Percentiles rank a stretch among this genome's conserved stretches.
Conservation (phyloP, 1,284 basidiomycete species). For the Fomes fomentarius region DNA sequence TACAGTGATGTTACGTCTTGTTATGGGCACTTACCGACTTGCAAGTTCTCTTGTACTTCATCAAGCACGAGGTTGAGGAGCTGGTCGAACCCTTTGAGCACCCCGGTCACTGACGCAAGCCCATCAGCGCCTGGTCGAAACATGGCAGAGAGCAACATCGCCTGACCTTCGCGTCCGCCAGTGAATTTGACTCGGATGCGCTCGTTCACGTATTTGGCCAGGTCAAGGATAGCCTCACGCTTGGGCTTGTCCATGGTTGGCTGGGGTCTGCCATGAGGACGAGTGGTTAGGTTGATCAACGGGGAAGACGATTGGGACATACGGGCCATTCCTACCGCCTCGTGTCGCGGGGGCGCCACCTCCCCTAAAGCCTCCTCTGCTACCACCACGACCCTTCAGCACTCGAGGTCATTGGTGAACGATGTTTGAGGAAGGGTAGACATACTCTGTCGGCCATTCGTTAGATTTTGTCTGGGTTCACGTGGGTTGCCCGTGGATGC, state of each 20-base stretch:
- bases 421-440: slow-evolving; percentile 15
- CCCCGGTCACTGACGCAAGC: slow-evolving; percentile 76
- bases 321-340: slow-evolving; percentile 29
- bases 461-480: background rate
- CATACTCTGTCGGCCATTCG: slow-evolving; percentile 42
- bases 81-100: slow-evolving; percentile 96
- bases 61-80: slow-evolving; percentile 95
- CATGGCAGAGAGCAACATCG: background rate
- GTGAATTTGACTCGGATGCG: slow-evolving; percentile 95
- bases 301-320: slow-evolving; percentile 9
- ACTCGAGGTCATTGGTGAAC: slow-evolving; percentile 23
- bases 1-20: slow-evolving; percentile 15
- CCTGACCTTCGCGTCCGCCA: slow-evolving; percentile 89
- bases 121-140: slow-evolving; percentile 9
- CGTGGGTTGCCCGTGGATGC: background rate
- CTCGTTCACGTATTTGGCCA: slow-evolving; percentile 93
- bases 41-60: slow-evolving; percentile 80
- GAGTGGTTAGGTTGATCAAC: background rate
- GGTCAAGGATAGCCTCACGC: slow-evolving; percentile 94
- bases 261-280: slow-evolving; percentile 31
- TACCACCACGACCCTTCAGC: slow-evolving; percentile 33
- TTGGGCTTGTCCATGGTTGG: slow-evolving; percentile 84
- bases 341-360: slow-evolving; percentile 16
- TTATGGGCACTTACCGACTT: slow-evolving; percentile 48
- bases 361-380: slow-evolving; percentile 31